These are phyloP conservation scores for Kodamaea hsintzibuensis DNA, from an alignment of 805 yeast genomes.

Conservation along the genomic window DNA sequence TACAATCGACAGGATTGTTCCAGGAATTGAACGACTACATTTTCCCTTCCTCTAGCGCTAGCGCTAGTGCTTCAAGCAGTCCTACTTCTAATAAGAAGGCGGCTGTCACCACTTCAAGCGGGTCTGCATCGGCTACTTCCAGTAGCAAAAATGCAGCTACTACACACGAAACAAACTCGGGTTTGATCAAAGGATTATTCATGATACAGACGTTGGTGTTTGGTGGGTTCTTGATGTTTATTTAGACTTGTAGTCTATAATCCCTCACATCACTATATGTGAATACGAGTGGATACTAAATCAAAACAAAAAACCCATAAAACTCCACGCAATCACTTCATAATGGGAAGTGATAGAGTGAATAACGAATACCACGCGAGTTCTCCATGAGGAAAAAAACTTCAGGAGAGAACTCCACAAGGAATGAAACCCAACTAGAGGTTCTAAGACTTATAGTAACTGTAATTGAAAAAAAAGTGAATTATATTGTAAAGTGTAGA, in stretches of 20 bases:
- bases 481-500: too few relatives aligned
- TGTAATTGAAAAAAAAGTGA: too few relatives aligned
- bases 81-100: conserved; percentile 12
- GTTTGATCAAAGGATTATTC: conserved; percentile 12
- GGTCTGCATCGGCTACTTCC: conserved; percentile 7
- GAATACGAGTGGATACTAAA: too few relatives aligned
- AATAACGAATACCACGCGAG: too few relatives aligned
- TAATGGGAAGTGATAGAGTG: too few relatives aligned
- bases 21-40: conserved; percentile 37
- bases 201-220: conserved; percentile 22
- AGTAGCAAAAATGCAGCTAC: conserved; percentile 6
- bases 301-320: too few relatives aligned
- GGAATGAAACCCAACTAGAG: too few relatives aligned
- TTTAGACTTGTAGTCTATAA: conserved; percentile 4
- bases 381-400: too few relatives aligned
- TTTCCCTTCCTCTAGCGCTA: conserved; percentile 23
- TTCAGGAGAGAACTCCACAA: too few relatives aligned
- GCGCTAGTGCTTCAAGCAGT: conserved; percentile 11
- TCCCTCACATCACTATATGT: too few relatives aligned
- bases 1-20: conserved; percentile 39
- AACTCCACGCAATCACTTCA: too few relatives aligned
- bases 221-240: conserved; percentile 23
- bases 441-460: too few relatives aligned
- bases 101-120: conserved; percentile 4
- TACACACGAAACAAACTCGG: conserved; percentile 11